Base-by-base conservation (phyloP, 179 eudicot genomes). In the Carnegiea gigantea region DNA sequence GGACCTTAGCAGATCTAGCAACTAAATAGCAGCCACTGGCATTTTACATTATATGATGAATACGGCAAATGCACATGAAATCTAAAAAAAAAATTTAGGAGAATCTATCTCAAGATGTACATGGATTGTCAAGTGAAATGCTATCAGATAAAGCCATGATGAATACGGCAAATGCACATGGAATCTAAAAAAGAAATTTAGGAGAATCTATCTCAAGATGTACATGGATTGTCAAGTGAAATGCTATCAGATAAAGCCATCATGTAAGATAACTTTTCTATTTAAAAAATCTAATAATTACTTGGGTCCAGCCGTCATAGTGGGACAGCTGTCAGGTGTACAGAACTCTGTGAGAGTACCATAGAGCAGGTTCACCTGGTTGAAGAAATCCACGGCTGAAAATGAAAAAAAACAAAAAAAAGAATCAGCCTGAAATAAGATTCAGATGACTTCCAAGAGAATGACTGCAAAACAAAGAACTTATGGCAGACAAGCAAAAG, bases 331-430 rank as follows among this genome's bases (percentile, higher is more conserved):
- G 85, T 93, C 94, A 62, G 94, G 79, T 24, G 98, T 95, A 83
- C 98, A 95, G 87, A 95, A 95, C 88, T 95, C 98, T 0, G 98
- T 93, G 79, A 95, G 97, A 62, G 98, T 95, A 62, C 97, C 98
- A 89, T 90, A 93, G 36, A 95, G 97, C 87, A 95, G 88, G 88
- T 95, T 95, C 86, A 93, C 98, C 90, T 95, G 98, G 83, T 93
- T 91, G 94, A 95, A 95, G 92, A 95, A 95, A 83, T 95, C 99
- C 78, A 95, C 99, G 81, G 99, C 98, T 95, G 97, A 79, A 93
- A 88, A 87, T 64, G 18, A 51, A 64, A 44, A 87, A 79, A 46
- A 85, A 82, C 13, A 64, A 44, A 87, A 79, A 46, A 85, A 82
- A 74, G 81, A 79, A 82, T 78, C 20, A 86, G 43, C 77, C 67